A percentile compares a stretch with the other conserved stretches of the same genome.
These are phyloP conservation scores for Diaporthe sp. DNA, from an alignment of 2,329 filamentous ascomycete genomes.

Conservation along the genomic window DNA sequence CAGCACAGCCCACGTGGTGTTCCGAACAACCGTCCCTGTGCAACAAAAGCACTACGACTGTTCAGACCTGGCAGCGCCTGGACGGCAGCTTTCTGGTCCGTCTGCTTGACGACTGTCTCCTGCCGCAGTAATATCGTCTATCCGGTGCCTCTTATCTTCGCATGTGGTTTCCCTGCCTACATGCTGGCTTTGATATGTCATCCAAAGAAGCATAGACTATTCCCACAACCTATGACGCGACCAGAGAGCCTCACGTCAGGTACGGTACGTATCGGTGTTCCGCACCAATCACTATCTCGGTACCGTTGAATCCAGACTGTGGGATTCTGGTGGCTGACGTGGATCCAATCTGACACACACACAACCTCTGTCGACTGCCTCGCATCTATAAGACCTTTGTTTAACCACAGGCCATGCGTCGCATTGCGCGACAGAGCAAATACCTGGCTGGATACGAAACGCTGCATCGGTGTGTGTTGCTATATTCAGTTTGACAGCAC, in stretches of 20 bases:
- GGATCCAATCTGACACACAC: conserved; percentile 11
- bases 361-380: conserved; percentile 6
- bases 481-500: neutral
- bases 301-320: neutral
- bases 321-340: conserved; percentile 27
- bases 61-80: neutral
- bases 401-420: neutral
- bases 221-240: conserved; percentile 3
- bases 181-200: neutral
- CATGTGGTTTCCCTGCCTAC: neutral
- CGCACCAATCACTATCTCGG: conserved; percentile 2
- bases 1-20: conserved; percentile 8
- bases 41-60: neutral
- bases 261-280: neutral
- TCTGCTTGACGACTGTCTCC: neutral
- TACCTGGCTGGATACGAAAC: neutral
- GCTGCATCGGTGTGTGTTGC: neutral
- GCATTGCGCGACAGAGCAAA: conserved; percentile 12
- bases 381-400: conserved; percentile 17
- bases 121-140: neutral
- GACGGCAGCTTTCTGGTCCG: neutral
- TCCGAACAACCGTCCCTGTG: neutral
- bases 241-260: conserved; percentile 28
- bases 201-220: neutral
- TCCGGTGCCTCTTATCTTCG: neutral